Evolutionary conservation across 805 yeast species (phyloP).

Genomic region (Suhomyces xylopsoci): DNA sequence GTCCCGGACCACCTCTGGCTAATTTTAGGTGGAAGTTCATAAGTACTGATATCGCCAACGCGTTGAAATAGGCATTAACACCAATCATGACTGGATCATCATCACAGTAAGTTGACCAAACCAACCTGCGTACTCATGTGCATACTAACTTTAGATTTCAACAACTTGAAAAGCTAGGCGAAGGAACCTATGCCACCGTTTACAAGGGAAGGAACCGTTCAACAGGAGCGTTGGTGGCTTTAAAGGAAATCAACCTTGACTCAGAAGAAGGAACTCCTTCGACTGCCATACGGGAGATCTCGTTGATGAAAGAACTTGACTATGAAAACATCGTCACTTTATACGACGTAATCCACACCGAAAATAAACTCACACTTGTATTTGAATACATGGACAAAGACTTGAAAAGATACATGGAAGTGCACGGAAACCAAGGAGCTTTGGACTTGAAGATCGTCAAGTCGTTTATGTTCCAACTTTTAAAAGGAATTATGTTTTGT

Average conservation of each 20-base stretch:
- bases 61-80: not conserved
- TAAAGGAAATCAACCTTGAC: conserved; percentile 91
- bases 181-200: conserved; percentile 98
- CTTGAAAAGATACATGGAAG: conserved; percentile 91
- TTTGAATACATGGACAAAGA: conserved; percentile 93
- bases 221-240: conserved; percentile 87
- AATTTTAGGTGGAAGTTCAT: not conserved
- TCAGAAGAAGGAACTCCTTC: conserved; percentile 98
- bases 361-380: conserved; percentile 89
- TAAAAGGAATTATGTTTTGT: conserved; percentile 85
- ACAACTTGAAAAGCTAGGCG: conserved; percentile 81
- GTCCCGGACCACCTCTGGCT: not conserved
- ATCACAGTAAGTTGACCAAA: conserved; percentile 37
- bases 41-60: not conserved
- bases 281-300: conserved; percentile 95
- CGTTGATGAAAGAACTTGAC: conserved; percentile 89
- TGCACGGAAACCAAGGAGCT: conserved; percentile 73
- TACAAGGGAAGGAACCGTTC: conserved; percentile 87
- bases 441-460: conserved; percentile 71
- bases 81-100: conserved; percentile 38
- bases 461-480: conserved; percentile 90
- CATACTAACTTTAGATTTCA: conserved; percentile 34
- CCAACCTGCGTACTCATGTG: not conserved
- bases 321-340: conserved; percentile 90
- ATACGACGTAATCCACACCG: conserved; percentile 95